Evolutionary conservation across 2,329 filamentous ascomycete species (phyloP), one percentile per base, ranked within the genome.

Genomic region (Phyllosticta paracitricarpa): DNA sequence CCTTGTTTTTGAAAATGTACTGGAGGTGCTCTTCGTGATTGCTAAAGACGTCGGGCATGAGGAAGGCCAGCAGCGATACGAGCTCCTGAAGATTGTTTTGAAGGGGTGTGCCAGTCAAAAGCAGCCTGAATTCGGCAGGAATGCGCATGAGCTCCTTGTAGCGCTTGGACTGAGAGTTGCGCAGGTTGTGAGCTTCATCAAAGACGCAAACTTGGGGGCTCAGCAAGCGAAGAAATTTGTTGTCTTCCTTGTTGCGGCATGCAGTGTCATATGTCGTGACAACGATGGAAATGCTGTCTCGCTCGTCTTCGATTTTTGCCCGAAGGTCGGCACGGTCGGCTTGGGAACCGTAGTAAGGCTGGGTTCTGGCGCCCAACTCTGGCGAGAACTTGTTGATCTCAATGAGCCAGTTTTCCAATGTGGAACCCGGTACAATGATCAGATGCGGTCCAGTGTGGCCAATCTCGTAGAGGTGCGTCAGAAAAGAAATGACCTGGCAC

Each of bases 51-150:
- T 83, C 77, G 0, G 94, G 94, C 73, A 97, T 88, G 68, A 99
- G 91, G 71, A 99, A 97, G n/a, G 88, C 90, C 12, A 99, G 82
- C 14, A 99, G 83, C 2, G 91, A 89, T 51, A 91, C 88, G 68
- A 99, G 84, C 75, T 99, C 94, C 70, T 93, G 87, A 22, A 99
- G 79, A 71, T 97, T 97, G 76, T 99, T 95, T 72, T 95, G 90
- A 1, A 99, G 82, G 0, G 94, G 94, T 0, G 94, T 99, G 52
- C 94, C 94, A 28, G 87, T 90, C 26, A 99, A 82, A 3, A 99
- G 81, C 57, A 99, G 82, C 64, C 91, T 86, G 81, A 94, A 97
- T n/a, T 84, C 78, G 0, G 91, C 87, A 0, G 82, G 83, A 59
- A 99, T 91, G 40, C 84, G 82, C 68, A 89, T 85, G 58, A 97